Conservation (phyloP, 345 rosid species). For the Citrus trifoliata region DNA sequence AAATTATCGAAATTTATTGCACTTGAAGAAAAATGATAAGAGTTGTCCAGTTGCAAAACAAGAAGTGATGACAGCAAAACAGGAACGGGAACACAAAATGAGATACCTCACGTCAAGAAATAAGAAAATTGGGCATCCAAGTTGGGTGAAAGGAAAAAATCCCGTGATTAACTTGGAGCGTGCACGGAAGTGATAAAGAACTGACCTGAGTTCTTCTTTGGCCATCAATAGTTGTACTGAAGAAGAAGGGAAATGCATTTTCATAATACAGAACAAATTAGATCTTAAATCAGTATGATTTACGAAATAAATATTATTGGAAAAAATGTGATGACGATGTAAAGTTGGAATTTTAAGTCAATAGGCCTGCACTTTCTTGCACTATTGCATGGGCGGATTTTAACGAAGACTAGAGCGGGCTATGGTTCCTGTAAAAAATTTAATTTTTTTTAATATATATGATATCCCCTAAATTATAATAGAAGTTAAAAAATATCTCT, state of each 20-base stretch:
- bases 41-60: neutral
- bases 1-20: neutral
- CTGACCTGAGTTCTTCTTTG: conserved; percentile 95
- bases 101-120: conserved; percentile 85
- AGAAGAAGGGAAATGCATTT: too few species aligned
- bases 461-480: too few species aligned
- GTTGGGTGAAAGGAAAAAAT: conserved; percentile 88
- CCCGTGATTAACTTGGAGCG: conserved; percentile 73
- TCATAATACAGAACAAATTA: neutral
- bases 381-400: too few species aligned
- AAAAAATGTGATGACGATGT: too few species aligned
- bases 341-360: too few species aligned
- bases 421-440: too few species aligned
- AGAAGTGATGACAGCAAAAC: neutral
- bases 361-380: too few species aligned
- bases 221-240: conserved; percentile 61
- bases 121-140: conserved; percentile 89
- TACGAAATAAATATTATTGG: too few species aligned
- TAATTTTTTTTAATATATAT: too few species aligned
- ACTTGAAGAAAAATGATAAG: neutral
- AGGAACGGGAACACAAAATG: neutral
- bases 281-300: neutral
- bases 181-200: conserved; percentile 79
- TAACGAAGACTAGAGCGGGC: too few species aligned
- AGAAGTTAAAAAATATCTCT: too few species aligned